These are phyloP conservation scores for Aspergillus jensenii DNA, from an alignment of 2,329 filamentous ascomycete species.

Conservation along the genomic window DNA sequence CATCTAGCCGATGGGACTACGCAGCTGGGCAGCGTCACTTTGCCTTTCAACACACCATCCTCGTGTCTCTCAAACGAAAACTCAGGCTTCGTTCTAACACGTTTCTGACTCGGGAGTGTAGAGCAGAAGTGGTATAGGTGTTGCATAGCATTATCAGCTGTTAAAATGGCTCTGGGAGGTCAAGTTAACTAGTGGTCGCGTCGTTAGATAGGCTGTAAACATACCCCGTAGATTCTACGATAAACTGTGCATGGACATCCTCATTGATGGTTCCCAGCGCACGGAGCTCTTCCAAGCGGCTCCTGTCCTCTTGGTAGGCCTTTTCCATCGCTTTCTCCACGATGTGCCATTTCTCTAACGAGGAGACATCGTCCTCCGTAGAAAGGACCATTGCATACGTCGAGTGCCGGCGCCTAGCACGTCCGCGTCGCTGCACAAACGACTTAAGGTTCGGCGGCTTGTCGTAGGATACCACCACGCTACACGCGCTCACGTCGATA, in stretches of 20 bases:
- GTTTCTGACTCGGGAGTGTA: constrained; percentile 56
- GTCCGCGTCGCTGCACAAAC: constrained; percentile 64
- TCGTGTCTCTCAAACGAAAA: constrained; percentile 48
- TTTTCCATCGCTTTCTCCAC: constrained; percentile 73
- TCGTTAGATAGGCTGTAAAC: not conserved
- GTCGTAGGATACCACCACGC: constrained; percentile 65
- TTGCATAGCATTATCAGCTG: constrained; percentile 69
- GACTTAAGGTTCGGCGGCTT: constrained; percentile 62
- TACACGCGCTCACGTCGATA: constrained; percentile 63
- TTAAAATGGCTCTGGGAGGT: constrained; percentile 60
- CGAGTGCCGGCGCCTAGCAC: constrained; percentile 59
- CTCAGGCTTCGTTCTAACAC: constrained; percentile 65
- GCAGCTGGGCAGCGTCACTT: constrained; percentile 69
- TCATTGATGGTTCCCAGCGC: constrained; percentile 52
- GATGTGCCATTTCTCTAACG: constrained; percentile 57
- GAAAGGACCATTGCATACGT: constrained; percentile 54
- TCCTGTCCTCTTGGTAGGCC: constrained; percentile 65
- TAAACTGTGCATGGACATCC: constrained; percentile 37
- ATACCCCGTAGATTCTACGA: constrained; percentile 37
- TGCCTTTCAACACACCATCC: constrained; percentile 45
- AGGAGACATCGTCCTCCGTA: constrained; percentile 30
- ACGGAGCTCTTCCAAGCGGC: constrained; percentile 49
- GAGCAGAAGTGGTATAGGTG: constrained; percentile 83
- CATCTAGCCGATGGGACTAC: constrained; percentile 63
- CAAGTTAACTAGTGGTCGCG: too few relatives aligned